Percentiles rank a stretch among this genome's conserved stretches.
These are phyloP conservation scores for Botrytis galanthina DNA, from an alignment of 2,329 filamentous ascomycete species.

Conservation along the genomic window DNA sequence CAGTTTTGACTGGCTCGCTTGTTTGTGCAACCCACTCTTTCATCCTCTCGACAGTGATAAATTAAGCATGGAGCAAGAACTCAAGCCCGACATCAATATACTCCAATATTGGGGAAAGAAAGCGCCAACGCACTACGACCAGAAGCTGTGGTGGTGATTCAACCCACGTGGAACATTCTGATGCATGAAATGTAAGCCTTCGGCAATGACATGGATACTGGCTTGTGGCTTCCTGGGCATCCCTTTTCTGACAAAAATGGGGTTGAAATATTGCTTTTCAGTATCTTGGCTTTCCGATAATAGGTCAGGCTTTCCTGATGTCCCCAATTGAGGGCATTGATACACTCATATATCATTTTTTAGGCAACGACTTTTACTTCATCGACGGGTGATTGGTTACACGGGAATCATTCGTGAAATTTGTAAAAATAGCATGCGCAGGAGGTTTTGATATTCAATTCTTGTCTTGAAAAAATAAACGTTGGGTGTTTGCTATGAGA, in stretches of 20 bases:
- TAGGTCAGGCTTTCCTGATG: not conserved
- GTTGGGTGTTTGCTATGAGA: not conserved
- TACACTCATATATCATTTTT: not conserved
- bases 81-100: not conserved
- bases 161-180: conserved; percentile 9
- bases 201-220: not conserved
- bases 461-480: not conserved
- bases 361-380: conserved; percentile 12
- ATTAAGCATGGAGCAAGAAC: not conserved
- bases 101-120: not conserved
- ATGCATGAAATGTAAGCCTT: conserved; percentile 6
- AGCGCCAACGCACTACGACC: not conserved
- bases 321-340: not conserved
- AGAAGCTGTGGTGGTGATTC: not conserved
- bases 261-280: conserved; percentile 1
- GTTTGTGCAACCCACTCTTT: too few species aligned
- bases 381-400: not conserved
- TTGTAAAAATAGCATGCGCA: not conserved
- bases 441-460: not conserved
- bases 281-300: conserved; percentile 3
- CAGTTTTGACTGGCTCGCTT: not conserved
- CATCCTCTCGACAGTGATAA: not conserved
- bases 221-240: conserved; percentile 13
- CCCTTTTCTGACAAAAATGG: not conserved
- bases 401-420: not conserved